Conservation (phyloP, 257 asterid species). For the Cordia subcordata region DNA sequence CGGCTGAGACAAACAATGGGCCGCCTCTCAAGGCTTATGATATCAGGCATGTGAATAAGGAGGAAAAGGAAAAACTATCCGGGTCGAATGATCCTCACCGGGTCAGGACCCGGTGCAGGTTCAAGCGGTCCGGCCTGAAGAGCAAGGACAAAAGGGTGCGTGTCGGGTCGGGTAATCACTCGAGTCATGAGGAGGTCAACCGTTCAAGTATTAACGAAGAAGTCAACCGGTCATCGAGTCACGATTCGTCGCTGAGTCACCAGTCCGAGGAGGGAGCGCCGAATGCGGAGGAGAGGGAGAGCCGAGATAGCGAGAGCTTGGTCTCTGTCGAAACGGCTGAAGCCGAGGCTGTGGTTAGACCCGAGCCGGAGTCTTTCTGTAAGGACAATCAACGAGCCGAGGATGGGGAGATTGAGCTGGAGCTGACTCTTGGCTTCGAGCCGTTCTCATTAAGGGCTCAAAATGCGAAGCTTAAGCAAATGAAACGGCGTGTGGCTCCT, state of each 20-base stretch:
- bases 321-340: conserved; percentile 29
- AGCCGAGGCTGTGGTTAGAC: conserved; percentile 14
- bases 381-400: conserved; percentile 11
- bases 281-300: conserved; percentile 22
- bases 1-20: conserved; percentile 40
- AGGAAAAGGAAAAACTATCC: conserved; percentile 22
- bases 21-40: conserved; percentile 58
- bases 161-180: conserved; percentile 17
- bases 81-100: conserved; percentile 45
- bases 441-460: conserved; percentile 21
- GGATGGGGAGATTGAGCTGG: conserved; percentile 51
- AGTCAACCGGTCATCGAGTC: conserved; percentile 54
- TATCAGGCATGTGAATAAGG: conserved; percentile 63
- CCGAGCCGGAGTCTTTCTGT: conserved; percentile 12
- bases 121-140: conserved; percentile 49
- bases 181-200: conserved; percentile 30
- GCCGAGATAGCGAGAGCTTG: conserved; percentile 30
- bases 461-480: conserved; percentile 16
- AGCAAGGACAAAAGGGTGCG: conserved; percentile 19
- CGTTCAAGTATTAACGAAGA: conserved; percentile 41
- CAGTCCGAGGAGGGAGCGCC: conserved; percentile 39
- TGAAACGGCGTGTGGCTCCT: conserved; percentile 6
- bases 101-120: conserved; percentile 51
- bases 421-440: conserved; percentile 53
- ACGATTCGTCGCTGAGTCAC: conserved; percentile 69